Percentiles rank a stretch among this genome's conserved stretches.
Evolutionary conservation across 2,329 filamentous ascomycete genomes (phyloP).

Genomic region (Colletotrichum sojae): DNA sequence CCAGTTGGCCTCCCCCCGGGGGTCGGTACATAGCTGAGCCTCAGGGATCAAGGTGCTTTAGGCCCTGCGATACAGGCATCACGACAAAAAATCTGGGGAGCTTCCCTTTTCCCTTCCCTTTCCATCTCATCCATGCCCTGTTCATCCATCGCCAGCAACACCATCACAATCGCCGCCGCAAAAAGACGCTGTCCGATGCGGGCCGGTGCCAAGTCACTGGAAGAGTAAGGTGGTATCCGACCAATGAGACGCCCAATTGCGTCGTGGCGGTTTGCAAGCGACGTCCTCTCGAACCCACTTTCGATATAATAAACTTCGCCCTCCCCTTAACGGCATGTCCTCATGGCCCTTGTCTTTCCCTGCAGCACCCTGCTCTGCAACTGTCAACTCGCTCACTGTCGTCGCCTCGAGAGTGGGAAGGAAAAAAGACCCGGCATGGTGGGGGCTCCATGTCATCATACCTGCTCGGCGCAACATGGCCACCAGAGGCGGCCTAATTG

Average conservation of each 20-base stretch:
- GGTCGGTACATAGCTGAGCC: too few species aligned
- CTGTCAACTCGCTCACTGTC: too few species aligned
- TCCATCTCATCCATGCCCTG: too few species aligned
- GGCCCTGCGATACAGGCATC: constrained; percentile 17
- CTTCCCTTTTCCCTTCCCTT: neutral
- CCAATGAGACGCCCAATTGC: constrained; percentile 18
- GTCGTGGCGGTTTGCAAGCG: constrained; percentile 23
- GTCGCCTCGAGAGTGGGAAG: too few species aligned
- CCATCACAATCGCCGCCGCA: neutral
- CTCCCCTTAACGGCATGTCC: neutral
- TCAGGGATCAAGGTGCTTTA: neutral
- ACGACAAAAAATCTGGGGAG: constrained; percentile 30
- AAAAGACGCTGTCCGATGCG: neutral
- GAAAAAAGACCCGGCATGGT: too few species aligned
- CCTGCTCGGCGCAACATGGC: constrained; percentile 17
- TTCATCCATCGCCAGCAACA: too few species aligned
- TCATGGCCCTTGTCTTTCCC: too few species aligned
- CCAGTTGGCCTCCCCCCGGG: too few species aligned
- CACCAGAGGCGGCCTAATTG: constrained; percentile 30
- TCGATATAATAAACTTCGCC: constrained; percentile 30
- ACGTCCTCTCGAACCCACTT: neutral
- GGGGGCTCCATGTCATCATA: neutral
- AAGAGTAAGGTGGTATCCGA: constrained; percentile 34
- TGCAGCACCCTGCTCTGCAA: too few species aligned
- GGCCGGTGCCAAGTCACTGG: constrained; percentile 28